Percentiles rank a stretch among this genome's conserved stretches.
phyloP scores from a whole-genome alignment of 2,329 filamentous ascomycete species.

The Ophioceras dolichostomum region DNA sequence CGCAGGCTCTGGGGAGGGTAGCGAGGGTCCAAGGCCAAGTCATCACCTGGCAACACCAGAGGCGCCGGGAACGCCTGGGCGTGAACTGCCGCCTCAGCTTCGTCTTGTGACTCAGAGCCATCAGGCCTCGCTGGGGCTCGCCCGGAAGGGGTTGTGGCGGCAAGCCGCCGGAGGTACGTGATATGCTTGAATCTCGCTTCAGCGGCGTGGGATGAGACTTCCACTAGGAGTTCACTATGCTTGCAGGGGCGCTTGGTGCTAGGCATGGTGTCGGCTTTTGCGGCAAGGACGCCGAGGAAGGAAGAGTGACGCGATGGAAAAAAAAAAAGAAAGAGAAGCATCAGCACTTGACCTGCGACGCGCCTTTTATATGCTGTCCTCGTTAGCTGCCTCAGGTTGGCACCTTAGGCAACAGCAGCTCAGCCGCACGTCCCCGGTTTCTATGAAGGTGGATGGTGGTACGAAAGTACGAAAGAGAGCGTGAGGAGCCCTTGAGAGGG shows the following conservation, averaged over 20 bases:
- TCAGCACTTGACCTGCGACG: too few relatives aligned
- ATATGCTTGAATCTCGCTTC: background rate
- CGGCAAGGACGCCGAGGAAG: too few relatives aligned
- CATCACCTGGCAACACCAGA: constrained; percentile 46
- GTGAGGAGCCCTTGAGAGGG: too few relatives aligned
- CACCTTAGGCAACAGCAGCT: too few relatives aligned
- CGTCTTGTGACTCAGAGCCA: background rate
- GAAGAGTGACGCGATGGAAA: too few relatives aligned
- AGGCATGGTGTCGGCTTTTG: background rate
- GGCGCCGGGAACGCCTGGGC: constrained; percentile 39
- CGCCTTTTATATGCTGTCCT: too few relatives aligned
- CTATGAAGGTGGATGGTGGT: too few relatives aligned
- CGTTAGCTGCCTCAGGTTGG: too few relatives aligned
- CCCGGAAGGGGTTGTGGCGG: background rate
- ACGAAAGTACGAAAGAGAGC: too few relatives aligned
- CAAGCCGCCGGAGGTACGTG: background rate
- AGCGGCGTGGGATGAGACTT: background rate
- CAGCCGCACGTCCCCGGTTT: too few relatives aligned
- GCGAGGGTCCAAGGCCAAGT: constrained; percentile 39
- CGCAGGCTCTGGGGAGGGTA: constrained; percentile 37
- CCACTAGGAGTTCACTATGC: background rate
- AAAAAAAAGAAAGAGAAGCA: too few relatives aligned
- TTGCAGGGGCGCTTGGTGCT: background rate
- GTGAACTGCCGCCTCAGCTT: background rate
- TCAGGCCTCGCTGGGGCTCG: background rate